Evolutionary conservation across 1,284 basidiomycete genomes (phyloP).

Genomic region (Malassezia slooffiae): DNA sequence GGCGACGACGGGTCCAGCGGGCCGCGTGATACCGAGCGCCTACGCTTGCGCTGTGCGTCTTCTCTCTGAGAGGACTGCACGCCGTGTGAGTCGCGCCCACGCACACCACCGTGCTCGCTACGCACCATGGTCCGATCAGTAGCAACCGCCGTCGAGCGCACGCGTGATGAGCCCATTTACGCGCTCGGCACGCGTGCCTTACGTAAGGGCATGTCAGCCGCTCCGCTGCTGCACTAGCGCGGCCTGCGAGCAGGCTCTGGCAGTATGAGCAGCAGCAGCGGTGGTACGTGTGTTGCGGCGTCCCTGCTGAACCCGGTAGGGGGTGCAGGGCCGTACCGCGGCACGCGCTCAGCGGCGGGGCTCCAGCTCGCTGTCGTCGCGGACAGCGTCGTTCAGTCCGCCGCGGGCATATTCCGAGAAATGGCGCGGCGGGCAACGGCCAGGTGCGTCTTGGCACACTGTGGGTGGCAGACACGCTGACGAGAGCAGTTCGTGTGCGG

Average conservation of each 20-base stretch:
- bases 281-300: slow-evolving; percentile 3
- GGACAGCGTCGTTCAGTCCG: slow-evolving; percentile 28
- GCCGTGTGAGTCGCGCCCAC: too few relatives aligned
- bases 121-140: too few relatives aligned
- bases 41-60: slow-evolving; percentile 16
- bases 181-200: too few relatives aligned
- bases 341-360: background rate
- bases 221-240: too few relatives aligned
- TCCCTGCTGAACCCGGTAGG: slow-evolving; percentile 11
- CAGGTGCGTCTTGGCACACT: background rate
- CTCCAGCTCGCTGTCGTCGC: slow-evolving; percentile 27
- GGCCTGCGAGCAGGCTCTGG: too few relatives aligned
- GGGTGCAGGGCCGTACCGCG: background rate
- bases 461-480: too few relatives aligned
- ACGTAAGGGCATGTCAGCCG: too few relatives aligned
- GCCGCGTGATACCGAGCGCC: slow-evolving; percentile 14
- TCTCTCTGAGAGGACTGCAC: slow-evolving; percentile 11
- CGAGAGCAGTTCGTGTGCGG: too few relatives aligned
- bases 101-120: background rate
- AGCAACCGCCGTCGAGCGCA: too few relatives aligned
- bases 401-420: slow-evolving; percentile 19
- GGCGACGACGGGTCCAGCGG: slow-evolving; percentile 15
- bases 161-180: too few relatives aligned
- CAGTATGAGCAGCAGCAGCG: too few relatives aligned
- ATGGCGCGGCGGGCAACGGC: slow-evolving; percentile 16